Conservation (phyloP, 2,329 filamentous ascomycete species). For the Amauroascus verrucosus region DNA sequence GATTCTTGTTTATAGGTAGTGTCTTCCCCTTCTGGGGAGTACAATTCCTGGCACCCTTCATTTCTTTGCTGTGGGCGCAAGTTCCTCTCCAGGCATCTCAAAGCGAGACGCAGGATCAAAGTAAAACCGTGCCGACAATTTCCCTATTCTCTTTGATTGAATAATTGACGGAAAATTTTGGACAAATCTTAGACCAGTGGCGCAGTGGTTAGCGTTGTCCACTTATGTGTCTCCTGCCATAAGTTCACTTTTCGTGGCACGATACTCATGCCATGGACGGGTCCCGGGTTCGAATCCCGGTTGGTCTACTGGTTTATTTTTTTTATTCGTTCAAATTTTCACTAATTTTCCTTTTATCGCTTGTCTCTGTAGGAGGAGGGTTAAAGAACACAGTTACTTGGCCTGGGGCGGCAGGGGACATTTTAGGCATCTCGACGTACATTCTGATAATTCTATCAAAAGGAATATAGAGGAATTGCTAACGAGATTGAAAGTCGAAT, state of each 20-base stretch:
- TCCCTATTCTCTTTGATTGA: neutral
- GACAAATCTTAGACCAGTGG: slow-evolving; percentile 10
- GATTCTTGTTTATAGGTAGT: neutral
- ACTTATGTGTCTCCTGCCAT: slow-evolving; percentile 12
- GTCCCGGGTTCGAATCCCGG: slow-evolving; percentile 12
- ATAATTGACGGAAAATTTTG: neutral
- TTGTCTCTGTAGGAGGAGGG: no score
- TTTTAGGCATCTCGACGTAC: no score
- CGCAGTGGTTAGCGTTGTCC: slow-evolving; percentile 13
- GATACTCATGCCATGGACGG: slow-evolving; percentile 12
- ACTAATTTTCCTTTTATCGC: no score
- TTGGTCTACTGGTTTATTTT: slow-evolving; percentile 12
- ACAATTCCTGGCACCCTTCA: no score
- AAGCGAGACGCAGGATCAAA: neutral
- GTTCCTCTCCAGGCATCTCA: no score
- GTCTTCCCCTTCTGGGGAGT: neutral
- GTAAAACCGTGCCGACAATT: neutral
- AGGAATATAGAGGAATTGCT: neutral
- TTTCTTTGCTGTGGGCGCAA: no score
- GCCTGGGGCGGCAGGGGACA: neutral
- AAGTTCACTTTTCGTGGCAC: slow-evolving; percentile 11
- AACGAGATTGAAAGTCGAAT: neutral
- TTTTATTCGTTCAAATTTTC: neutral
- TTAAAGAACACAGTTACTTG: neutral
- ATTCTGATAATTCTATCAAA: neutral